Base-by-base conservation (phyloP, 495 filamentous ascomycete species). In the Annulohypoxylon bovei region DNA sequence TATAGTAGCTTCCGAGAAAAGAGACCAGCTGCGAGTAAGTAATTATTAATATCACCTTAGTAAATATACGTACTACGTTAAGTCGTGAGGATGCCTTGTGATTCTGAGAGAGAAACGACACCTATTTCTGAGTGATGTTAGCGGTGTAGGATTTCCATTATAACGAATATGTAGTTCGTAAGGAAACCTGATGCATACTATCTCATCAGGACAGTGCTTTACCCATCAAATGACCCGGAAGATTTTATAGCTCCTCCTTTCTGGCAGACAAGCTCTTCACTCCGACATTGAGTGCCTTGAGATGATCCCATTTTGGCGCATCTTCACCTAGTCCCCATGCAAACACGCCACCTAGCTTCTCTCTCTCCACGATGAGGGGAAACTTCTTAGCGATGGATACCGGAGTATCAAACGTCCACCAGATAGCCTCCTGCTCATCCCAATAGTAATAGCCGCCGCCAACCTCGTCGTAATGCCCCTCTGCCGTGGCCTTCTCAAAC, bases 391-490 rank as follows among this genome's bases (percentile, higher is more conserved):
- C 72, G 46, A 94, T 88, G 16, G 88, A 78, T 9, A 82, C 82
- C 1, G 88, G 82, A 0, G 89, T 92, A 71, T 94, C 91, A 84
- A 91, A 93, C 4, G 87, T 89, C 91, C 91, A 93, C 85, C 89
- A 93, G 32, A 91, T 72, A 60, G 85, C 80, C 30, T 84, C 81
- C 2, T 84, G 70, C 2, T 67, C 67, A 67, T 93, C 91, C 81
- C 85, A 91, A 76, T 89, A 92, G 70, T 90, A 92, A 71, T 90
- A 86, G 0, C 90, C 91, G 25, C 91, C 90, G 9, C 80, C 78
- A 37, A 83, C 67, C 6, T 84, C 78, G 58, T 92, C 90, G 32
- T 87, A 89, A 30, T 72, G 76, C 12, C 89, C 89, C 14, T 88
- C 58, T 1, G 76, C 69, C 52, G 83, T 67, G 1, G 91, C 90